Evolutionary conservation across 352 stramenopile genomes (phyloP), one percentile per base, ranked within the genome.

Genomic region (Phytopythium chamaehyphon): DNA sequence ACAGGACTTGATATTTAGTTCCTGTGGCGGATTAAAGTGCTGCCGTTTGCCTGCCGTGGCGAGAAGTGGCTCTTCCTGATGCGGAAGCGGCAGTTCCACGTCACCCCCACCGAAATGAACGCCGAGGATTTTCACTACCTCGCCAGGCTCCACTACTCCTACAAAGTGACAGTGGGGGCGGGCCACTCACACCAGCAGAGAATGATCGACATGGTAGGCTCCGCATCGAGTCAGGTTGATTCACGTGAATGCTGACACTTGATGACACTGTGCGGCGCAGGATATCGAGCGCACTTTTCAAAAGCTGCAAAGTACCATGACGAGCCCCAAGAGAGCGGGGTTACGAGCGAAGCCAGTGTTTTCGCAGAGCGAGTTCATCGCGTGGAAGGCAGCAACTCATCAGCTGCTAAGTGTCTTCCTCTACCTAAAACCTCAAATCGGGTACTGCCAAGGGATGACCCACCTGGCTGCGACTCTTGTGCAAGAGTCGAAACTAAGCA

Each of bases 371-470:
- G 67, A 77, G 23, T 64, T 76, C 10, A 55, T 61, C 23, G 24
- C 52, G 3, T 81, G 71, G 71, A 70, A 71, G 50, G 59, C 58
- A 47, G 72, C 37, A 16, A 66, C 63, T 19, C 71, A 75, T 6
- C 64, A 72, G 21, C 44, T 81, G 14, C 43, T 81, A 28, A 73
- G 64, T 48, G 55, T 62, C 21, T 77, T 77, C 19, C 33, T 80
- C 22, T 60, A 69, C 36, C 71, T 81, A 28, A 76, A 81, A 44
- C 71, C 71, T 4, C 71, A 81, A 48, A 73, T 78, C 36, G 67
- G 71, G 35, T 81, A 81, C 44, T 81, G 71, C 39, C 71, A 80
- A 66, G 71, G 71, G 9, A 82, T 82, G 71, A 79, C 71, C 18
- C 64, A 69, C 37, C 48, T 82, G 12, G 68, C 62, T 15, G 68